Evolutionary conservation across 2,329 filamentous ascomycete species (phyloP).

Genomic region (Paramyrothecium roridum): DNA sequence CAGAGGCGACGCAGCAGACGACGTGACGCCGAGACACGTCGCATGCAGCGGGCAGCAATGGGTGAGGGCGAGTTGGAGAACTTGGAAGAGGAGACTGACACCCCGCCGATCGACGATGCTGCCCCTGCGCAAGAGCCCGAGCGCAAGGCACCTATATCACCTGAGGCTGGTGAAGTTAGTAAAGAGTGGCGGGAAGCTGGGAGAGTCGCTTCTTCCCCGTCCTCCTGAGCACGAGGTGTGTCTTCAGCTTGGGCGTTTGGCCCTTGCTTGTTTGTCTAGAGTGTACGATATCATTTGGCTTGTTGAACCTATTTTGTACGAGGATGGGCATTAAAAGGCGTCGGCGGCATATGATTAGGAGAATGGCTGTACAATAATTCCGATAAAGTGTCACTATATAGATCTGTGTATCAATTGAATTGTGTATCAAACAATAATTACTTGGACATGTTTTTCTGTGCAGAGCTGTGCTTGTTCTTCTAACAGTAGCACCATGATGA

Average conservation of each 20-base stretch:
- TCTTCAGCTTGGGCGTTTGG: no score
- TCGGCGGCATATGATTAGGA: neutral
- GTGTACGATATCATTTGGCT: neutral
- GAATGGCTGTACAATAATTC: no score
- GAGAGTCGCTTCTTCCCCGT: neutral
- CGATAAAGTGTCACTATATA: no score
- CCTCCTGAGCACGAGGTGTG: no score
- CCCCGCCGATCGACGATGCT: slow-evolving; percentile 5
- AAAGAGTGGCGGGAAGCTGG: neutral
- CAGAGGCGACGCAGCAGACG: slow-evolving; percentile 18
- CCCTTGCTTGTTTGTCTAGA: neutral
- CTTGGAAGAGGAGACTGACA: slow-evolving; percentile 12
- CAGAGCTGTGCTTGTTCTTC: no score
- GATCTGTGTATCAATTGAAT: no score
- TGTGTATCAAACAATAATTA: no score
- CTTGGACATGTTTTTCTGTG: no score
- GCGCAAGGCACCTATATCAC: no score
- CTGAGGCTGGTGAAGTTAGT: no score
- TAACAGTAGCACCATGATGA: no score
- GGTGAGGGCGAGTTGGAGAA: slow-evolving; percentile 11
- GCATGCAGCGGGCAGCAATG: slow-evolving; percentile 8
- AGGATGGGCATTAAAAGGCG: neutral
- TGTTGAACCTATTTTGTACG: neutral
- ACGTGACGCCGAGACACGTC: slow-evolving; percentile 7
- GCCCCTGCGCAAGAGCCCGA: no score